These are phyloP conservation scores for Picea sitchensis DNA, from an alignment of 75 land plant genomes.

Conservation along the genomic window DNA sequence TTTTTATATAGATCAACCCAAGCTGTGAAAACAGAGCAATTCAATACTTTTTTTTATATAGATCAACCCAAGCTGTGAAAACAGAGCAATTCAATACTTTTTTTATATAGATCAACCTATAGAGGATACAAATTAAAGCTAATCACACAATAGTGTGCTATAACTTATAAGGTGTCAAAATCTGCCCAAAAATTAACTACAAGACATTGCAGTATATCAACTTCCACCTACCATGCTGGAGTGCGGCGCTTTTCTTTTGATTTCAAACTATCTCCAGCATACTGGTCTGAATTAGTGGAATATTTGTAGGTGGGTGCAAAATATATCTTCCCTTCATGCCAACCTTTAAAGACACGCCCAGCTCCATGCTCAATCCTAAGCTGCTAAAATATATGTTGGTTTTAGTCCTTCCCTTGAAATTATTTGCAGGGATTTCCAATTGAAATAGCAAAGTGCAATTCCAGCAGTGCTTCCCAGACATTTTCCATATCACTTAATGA, in stretches of 20 bases:
- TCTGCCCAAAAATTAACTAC: neutral
- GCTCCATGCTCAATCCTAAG: constrained; percentile 70
- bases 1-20: neutral
- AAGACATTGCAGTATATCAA: neutral
- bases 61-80: too few relatives aligned
- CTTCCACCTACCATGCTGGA: constrained; percentile 72
- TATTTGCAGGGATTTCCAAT: neutral
- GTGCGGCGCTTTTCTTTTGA: constrained; percentile 73
- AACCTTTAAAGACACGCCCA: constrained; percentile 81
- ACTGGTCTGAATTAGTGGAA: constrained; percentile 62
- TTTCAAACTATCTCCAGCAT: constrained; percentile 57
- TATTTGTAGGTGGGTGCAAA: constrained; percentile 92
- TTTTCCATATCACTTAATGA: neutral
- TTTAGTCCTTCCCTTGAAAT: neutral
- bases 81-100: neutral
- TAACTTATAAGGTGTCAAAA: neutral
- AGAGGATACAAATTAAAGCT: neutral
- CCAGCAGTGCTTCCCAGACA: neutral
- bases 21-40: neutral
- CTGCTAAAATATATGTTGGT: constrained; percentile 25
- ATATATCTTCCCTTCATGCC: constrained; percentile 77
- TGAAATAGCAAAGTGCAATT: neutral
- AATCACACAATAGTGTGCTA: neutral
- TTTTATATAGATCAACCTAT: neutral
- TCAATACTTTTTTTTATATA: neutral